These are phyloP conservation scores for Sordariomycetes sp. DNA, from an alignment of 2,329 filamentous ascomycete species.

Conservation along the genomic window DNA sequence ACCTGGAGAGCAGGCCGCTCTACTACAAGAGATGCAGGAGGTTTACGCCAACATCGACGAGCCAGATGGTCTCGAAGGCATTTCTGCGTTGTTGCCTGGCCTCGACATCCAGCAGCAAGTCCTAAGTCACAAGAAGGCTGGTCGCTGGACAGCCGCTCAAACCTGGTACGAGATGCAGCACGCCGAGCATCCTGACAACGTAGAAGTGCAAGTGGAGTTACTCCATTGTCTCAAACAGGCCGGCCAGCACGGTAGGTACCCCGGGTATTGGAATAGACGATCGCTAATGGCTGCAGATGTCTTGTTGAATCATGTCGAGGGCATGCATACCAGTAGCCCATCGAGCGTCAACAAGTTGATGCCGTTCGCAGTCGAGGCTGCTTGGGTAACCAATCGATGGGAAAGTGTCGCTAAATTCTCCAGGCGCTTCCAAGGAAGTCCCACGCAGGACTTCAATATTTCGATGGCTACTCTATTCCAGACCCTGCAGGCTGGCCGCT, in stretches of 20 bases:
- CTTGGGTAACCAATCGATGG: slow-evolving; percentile 85
- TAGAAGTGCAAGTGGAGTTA: slow-evolving; percentile 72
- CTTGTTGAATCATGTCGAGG: slow-evolving; percentile 77
- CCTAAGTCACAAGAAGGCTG: slow-evolving; percentile 84
- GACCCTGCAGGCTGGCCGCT: slow-evolving; percentile 47
- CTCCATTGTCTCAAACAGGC: slow-evolving; percentile 86
- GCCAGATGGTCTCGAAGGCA: slow-evolving; percentile 90
- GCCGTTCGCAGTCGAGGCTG: slow-evolving; percentile 81
- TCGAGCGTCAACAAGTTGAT: slow-evolving; percentile 54
- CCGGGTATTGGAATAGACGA: background rate
- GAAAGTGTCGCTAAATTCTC: slow-evolving; percentile 62
- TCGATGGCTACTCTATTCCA: slow-evolving; percentile 54
- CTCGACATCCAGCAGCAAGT: slow-evolving; percentile 93
- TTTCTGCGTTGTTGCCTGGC: slow-evolving; percentile 76
- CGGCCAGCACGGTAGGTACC: slow-evolving; percentile 72
- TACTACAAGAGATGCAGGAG: slow-evolving; percentile 74
- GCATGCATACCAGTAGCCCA: slow-evolving; percentile 50
- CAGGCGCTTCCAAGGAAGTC: slow-evolving; percentile 38
- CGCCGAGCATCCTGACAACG: slow-evolving; percentile 66
- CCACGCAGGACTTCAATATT: slow-evolving; percentile 64
- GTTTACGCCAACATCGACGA: slow-evolving; percentile 98
- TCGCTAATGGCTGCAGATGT: slow-evolving; percentile 48
- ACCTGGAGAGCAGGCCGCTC: slow-evolving; percentile 46
- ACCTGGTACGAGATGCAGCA: slow-evolving; percentile 95
- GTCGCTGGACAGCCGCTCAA: slow-evolving; percentile 88